These are phyloP conservation scores for Hypsizygus ulmarius DNA, from an alignment of 1,284 basidiomycete species.

Conservation along the genomic window DNA sequence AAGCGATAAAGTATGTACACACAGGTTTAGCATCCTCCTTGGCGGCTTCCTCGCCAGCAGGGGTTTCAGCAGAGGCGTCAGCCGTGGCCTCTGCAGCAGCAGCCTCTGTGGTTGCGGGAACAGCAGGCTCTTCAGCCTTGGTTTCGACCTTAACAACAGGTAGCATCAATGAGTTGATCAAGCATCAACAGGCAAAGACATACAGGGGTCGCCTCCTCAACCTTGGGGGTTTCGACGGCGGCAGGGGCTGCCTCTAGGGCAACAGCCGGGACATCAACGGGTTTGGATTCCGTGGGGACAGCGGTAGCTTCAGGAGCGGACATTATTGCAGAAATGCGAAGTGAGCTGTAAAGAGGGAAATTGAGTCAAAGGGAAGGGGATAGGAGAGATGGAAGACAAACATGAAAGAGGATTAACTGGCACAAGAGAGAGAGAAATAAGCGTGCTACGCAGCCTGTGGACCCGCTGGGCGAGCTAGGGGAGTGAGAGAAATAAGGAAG, in stretches of 20 bases:
- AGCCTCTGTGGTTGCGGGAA: slow-evolving; percentile 31
- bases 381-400: slow-evolving; percentile 27
- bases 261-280: slow-evolving; percentile 41
- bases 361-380: slow-evolving; percentile 21
- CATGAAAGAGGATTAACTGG: slow-evolving; percentile 45
- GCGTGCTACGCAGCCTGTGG: slow-evolving; percentile 51
- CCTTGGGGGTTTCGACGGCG: slow-evolving; percentile 39
- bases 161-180: slow-evolving; percentile 7
- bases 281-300: slow-evolving; percentile 54
- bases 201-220: slow-evolving; percentile 41
- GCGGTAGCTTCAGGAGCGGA: slow-evolving; percentile 63
- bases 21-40: slow-evolving; percentile 67
- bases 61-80: slow-evolving; percentile 37
- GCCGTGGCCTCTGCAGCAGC: slow-evolving; percentile 37
- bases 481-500: slow-evolving; percentile 54
- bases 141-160: slow-evolving; percentile 40
- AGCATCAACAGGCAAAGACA: slow-evolving; percentile 18
- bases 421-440: slow-evolving; percentile 48
- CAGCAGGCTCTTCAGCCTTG: slow-evolving; percentile 22
- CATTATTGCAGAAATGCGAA: slow-evolving; percentile 68
- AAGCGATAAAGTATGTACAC: slow-evolving; percentile 25
- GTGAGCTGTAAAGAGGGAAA: slow-evolving; percentile 39
- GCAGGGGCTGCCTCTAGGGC: slow-evolving; percentile 35
- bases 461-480: slow-evolving; percentile 41
- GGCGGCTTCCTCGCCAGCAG: slow-evolving; percentile 40